A percentile compares a stretch with the other conserved stretches of the same genome.
These are phyloP conservation scores for Podila verticillata DNA, from an alignment of 192 early-diverging fungal species.

Conservation along the genomic window DNA sequence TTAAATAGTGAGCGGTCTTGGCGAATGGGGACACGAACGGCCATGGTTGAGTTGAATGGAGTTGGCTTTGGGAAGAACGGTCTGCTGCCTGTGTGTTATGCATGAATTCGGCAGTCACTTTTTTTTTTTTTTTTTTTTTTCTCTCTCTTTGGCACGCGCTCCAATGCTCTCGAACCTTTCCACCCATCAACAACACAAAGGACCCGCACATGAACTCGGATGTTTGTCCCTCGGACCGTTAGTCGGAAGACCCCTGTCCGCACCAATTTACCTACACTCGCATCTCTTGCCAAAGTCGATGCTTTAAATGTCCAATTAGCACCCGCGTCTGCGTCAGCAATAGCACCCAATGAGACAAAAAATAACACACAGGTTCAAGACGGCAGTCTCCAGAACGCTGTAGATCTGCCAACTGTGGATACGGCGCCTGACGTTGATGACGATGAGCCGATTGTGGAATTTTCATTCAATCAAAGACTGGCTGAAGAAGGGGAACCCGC, in stretches of 20 bases:
- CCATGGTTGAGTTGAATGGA: conserved; percentile 8
- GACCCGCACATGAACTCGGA: neutral
- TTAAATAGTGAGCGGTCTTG: conserved; percentile 62
- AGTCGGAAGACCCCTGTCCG: conserved; percentile 5
- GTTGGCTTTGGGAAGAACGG: too few relatives aligned
- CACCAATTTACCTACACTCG: neutral
- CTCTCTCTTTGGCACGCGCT: neutral
- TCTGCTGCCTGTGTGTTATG: neutral
- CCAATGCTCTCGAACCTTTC: neutral
- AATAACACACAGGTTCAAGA: neutral
- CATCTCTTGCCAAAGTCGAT: neutral
- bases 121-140: neutral
- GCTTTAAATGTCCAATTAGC: neutral
- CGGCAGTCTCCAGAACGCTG: neutral
- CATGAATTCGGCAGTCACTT: neutral
- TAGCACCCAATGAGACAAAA: neutral
- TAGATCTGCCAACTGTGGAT: neutral
- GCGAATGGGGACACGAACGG: conserved; percentile 37
- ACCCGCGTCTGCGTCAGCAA: neutral
- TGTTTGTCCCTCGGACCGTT: conserved; percentile 6
- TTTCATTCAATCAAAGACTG: conserved; percentile 29
- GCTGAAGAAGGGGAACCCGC: conserved; percentile 36
- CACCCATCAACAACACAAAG: too few relatives aligned
- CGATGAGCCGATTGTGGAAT: neutral
- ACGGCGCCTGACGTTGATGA: neutral